A percentile compares a stretch with the other conserved stretches of the same genome.
Conservation (phyloP, 148 eudicot genomes). For the Mesembryanthemum crystallinum region DNA sequence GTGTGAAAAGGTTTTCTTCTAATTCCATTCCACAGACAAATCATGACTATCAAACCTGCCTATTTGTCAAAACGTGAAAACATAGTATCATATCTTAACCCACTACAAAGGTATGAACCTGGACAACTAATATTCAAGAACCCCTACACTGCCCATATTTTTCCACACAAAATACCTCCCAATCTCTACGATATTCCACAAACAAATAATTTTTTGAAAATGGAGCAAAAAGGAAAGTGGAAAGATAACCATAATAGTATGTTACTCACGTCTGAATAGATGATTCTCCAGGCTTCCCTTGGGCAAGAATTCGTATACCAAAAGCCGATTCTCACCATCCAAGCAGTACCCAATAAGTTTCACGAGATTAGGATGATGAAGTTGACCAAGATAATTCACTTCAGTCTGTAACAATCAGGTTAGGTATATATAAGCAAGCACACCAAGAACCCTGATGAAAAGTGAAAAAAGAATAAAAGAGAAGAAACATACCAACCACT, state of each 20-base stretch:
- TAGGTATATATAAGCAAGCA: slow-evolving; percentile 13
- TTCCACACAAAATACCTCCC: no score
- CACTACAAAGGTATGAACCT: neutral
- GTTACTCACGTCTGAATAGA: slow-evolving; percentile 65
- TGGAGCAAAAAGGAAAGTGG: no score
- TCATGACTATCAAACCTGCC: neutral
- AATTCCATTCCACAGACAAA: neutral
- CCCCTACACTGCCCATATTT: no score
- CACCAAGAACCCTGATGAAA: neutral
- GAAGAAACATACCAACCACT: slow-evolving; percentile 72
- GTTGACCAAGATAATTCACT: slow-evolving; percentile 71
- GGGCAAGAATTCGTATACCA: slow-evolving; percentile 86
- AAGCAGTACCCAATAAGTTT: slow-evolving; percentile 77
- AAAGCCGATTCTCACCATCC: slow-evolving; percentile 65
- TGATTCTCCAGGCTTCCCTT: slow-evolving; percentile 92
- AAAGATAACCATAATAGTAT: no score
- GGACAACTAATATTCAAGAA: no score
- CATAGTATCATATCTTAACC: neutral
- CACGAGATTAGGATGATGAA: slow-evolving; percentile 71
- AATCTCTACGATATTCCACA: no score
- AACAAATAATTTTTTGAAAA: no score
- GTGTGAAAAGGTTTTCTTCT: neutral
- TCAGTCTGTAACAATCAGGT: slow-evolving; percentile 53
- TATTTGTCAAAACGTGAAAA: neutral
- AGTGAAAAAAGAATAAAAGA: neutral